A percentile compares a stretch with the other conserved stretches of the same genome.
Evolutionary conservation across 208 protist genomes (phyloP).

Genomic region (Acanthamoeba lenticulata): DNA sequence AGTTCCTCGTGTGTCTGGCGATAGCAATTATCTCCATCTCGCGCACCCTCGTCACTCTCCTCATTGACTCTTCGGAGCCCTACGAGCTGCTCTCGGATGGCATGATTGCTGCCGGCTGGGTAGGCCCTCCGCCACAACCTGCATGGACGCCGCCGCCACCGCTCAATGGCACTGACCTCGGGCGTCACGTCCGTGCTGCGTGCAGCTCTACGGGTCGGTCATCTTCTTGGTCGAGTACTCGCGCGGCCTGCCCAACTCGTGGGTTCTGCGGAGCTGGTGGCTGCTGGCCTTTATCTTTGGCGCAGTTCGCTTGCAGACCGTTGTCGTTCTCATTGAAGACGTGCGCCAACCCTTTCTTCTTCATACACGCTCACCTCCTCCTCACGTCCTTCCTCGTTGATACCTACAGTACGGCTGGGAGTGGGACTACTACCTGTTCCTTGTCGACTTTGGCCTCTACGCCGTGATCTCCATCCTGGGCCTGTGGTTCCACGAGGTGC

Average conservation of each 20-base stretch:
- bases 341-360: background rate
- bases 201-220: background rate
- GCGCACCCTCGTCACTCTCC: background rate
- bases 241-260: conserved; percentile 6
- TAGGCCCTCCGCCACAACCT: background rate
- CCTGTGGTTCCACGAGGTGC: conserved; percentile 28
- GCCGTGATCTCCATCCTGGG: conserved; percentile 34
- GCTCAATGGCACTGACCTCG: no score
- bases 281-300: conserved; percentile 14
- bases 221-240: conserved; percentile 48
- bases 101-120: conserved; percentile 22
- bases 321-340: conserved; percentile 48
- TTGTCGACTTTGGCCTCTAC: background rate
- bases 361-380: background rate
- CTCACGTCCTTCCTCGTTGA: background rate
- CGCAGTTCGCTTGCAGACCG: background rate
- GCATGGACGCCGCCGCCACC: no score
- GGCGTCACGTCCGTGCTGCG: no score
- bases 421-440: conserved; percentile 50
- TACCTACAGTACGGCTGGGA: background rate
- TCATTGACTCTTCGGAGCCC: background rate
- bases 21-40: background rate
- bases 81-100: conserved; percentile 46
- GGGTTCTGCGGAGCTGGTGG: conserved; percentile 62
- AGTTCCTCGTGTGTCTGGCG: background rate